Evolutionary conservation across 495 filamentous ascomycete genomes (phyloP).

Genomic region (Penicillium coprophilum): DNA sequence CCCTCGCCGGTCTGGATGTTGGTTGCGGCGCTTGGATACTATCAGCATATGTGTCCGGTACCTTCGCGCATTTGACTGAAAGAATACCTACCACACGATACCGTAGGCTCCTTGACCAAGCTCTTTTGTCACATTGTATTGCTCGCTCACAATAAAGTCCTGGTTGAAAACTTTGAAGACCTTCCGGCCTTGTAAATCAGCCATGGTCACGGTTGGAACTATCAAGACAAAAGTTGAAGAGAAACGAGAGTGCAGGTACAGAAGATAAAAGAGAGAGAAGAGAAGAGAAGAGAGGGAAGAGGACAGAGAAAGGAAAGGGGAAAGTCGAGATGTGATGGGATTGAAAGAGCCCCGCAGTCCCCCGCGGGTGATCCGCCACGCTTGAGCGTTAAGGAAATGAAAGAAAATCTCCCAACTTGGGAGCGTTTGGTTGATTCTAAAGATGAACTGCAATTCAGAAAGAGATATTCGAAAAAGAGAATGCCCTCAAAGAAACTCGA

Average conservation of each 20-base stretch:
- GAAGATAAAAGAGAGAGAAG: constrained; percentile 15
- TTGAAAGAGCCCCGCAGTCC: constrained; percentile 30
- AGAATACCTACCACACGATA: constrained; percentile 85
- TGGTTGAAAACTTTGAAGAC: constrained; percentile 99
- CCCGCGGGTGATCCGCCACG: constrained; percentile 28
- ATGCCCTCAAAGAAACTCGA: no score
- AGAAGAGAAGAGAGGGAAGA: constrained; percentile 11
- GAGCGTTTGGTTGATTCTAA: no score
- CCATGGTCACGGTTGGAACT: constrained; percentile 48
- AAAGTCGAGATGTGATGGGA: constrained; percentile 20
- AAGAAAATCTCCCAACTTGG: neutral
- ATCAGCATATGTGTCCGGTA: constrained; percentile 6
- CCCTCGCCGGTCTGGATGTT: constrained; percentile 90
- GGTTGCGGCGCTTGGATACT: constrained; percentile 71
- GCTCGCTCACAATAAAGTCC: constrained; percentile 97
- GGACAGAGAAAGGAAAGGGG: constrained; percentile 3
- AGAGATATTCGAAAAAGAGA: no score
- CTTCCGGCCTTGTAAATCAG: constrained; percentile 82
- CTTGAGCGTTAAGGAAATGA: neutral
- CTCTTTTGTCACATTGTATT: constrained; percentile 98
- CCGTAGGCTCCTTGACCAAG: constrained; percentile 97
- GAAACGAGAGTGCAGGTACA: constrained; percentile 12
- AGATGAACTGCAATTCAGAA: no score
- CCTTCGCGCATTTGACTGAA: neutral
- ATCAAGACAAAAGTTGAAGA: constrained; percentile 7